Evolutionary conservation across 176 grass and related monocot species (phyloP).

Genomic region (Cocos nucifera): DNA sequence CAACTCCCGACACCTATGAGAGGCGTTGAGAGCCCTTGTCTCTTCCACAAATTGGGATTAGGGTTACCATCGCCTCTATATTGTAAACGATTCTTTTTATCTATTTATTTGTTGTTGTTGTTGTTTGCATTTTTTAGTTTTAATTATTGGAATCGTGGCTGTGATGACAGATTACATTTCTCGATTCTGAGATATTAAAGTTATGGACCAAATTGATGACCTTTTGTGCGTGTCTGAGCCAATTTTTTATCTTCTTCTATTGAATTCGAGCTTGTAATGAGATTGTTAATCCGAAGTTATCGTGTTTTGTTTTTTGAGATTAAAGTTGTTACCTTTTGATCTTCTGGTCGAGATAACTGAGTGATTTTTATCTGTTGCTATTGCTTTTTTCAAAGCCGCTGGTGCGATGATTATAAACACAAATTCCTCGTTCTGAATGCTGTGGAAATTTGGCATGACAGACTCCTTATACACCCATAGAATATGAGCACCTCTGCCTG

Average conservation of each 20-base stretch:
- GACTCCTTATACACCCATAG: conserved; percentile 33
- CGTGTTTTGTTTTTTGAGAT: too few species aligned
- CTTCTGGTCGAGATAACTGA: neutral
- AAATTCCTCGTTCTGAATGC: conserved; percentile 33
- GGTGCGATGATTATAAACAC: conserved; percentile 32
- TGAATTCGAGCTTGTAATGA: neutral
- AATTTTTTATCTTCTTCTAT: neutral
- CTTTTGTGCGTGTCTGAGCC: conserved; percentile 74
- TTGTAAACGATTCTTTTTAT: neutral
- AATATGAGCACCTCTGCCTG: conserved; percentile 23
- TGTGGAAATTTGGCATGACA: conserved; percentile 17
- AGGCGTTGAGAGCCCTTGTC: conserved; percentile 22
- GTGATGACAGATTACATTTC: conserved; percentile 34
- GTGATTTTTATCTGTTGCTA: neutral
- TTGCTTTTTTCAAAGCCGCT: neutral
- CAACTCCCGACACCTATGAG: conserved; percentile 20
- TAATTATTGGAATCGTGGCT: conserved; percentile 15
- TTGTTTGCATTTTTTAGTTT: neutral
- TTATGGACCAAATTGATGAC: conserved; percentile 40
- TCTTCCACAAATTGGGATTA: conserved; percentile 3
- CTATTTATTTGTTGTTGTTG: neutral
- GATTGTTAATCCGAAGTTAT: too few species aligned
- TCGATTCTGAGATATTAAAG: neutral
- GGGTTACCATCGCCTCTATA: conserved; percentile 28
- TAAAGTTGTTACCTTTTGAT: neutral